Conservation (phyloP, 306 rosid species). For the Trifolium repens region DNA sequence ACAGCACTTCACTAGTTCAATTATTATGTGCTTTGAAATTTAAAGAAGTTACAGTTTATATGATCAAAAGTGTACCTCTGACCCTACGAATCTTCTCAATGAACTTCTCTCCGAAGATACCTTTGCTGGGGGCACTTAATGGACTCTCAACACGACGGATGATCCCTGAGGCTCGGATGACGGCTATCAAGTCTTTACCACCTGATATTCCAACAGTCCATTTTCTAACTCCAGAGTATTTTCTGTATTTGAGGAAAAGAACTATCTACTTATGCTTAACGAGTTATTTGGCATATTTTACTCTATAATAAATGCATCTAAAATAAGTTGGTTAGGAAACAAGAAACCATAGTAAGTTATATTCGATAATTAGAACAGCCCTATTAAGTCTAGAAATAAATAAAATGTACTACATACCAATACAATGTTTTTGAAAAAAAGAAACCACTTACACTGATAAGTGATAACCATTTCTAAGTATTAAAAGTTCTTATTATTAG, state of each 20-base stretch:
- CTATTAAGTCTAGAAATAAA: slow-evolving; percentile 7
- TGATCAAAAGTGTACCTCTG: slow-evolving; percentile 64
- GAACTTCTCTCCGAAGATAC: slow-evolving; percentile 79
- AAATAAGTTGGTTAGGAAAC: slow-evolving; percentile 20
- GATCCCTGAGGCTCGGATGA: slow-evolving; percentile 92
- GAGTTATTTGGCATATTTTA: slow-evolving; percentile 19
- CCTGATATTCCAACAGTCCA: slow-evolving; percentile 85
- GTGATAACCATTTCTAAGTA: slow-evolving; percentile 1
- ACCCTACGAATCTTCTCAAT: slow-evolving; percentile 88
- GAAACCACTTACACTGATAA: background rate
- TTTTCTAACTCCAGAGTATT: slow-evolving; percentile 75
- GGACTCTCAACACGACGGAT: slow-evolving; percentile 72
- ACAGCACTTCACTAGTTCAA: slow-evolving; percentile 17
- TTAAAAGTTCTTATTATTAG: background rate
- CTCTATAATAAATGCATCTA: slow-evolving; percentile 15
- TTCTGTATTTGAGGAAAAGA: slow-evolving; percentile 55
- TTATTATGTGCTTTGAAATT: slow-evolving; percentile 1
- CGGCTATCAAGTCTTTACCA: slow-evolving; percentile 82
- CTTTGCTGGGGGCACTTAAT: slow-evolving; percentile 63
- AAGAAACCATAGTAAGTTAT: slow-evolving; percentile 29
- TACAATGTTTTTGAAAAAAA: background rate
- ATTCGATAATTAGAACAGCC: slow-evolving; percentile 6
- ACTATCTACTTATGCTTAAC: slow-evolving; percentile 26
- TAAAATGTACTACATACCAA: slow-evolving; percentile 20
- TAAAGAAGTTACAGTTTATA: slow-evolving; percentile 35